A percentile compares a stretch with the other conserved stretches of the same genome.
These are phyloP conservation scores for Geotrichum fermentans DNA, from an alignment of 1,139 yeast genomes.

Conservation along the genomic window DNA sequence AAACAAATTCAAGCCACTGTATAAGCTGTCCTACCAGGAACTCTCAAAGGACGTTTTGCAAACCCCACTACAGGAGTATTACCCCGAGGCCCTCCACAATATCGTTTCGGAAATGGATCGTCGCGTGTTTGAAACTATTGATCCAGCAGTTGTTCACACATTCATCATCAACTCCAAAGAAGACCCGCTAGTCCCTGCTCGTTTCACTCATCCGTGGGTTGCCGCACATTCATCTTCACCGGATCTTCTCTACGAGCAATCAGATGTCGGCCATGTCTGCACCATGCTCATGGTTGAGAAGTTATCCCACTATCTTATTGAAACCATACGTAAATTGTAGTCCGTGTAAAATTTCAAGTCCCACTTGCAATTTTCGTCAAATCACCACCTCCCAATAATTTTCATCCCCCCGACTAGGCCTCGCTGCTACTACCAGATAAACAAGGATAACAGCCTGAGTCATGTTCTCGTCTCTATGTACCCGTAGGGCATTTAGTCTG, in stretches of 20 bases:
- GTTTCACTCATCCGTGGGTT: constrained; percentile 13
- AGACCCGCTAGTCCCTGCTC: constrained; percentile 20
- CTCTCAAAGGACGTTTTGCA: not conserved
- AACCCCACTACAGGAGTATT: not conserved
- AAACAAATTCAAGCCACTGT: constrained; percentile 2
- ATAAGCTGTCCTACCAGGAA: constrained; percentile 1
- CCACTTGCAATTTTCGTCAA: not conserved
- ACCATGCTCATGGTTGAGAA: constrained; percentile 17
- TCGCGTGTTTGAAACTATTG: constrained; percentile 3
- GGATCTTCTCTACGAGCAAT: constrained; percentile 6
- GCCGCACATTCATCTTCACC: not conserved
- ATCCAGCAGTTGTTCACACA: not conserved
- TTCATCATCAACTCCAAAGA: constrained; percentile 13
- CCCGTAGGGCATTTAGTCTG: constrained; percentile 1
- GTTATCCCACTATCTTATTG: constrained; percentile 1
- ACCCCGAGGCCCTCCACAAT: constrained; percentile 16
- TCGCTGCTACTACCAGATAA: too few relatives aligned
- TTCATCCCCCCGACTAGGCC: too few relatives aligned
- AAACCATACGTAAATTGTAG: constrained; percentile 11
- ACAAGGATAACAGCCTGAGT: not conserved
- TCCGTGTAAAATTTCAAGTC: not conserved
- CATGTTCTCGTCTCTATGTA: constrained; percentile 4
- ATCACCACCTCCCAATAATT: constrained; percentile 8
- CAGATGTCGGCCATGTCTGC: constrained; percentile 17
- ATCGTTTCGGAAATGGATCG: constrained; percentile 14